These are phyloP conservation scores for Setaria viridis DNA, from an alignment of 202 grass and related monocot species.

Conservation along the genomic window DNA sequence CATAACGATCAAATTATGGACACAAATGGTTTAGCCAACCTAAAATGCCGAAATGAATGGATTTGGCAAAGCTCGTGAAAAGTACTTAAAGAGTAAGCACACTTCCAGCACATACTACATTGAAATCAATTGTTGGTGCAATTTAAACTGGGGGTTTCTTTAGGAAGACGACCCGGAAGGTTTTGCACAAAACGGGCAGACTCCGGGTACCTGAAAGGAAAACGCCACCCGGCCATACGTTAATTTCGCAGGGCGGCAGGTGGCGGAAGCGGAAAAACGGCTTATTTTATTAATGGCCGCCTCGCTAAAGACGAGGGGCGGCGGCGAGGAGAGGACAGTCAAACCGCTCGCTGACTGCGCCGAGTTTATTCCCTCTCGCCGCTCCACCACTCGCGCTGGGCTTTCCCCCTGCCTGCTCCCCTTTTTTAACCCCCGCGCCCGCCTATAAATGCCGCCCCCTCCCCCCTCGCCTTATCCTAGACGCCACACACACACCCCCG, in stretches of 20 bases:
- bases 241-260: background rate
- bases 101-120: too few species aligned
- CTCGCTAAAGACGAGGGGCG: constrained; percentile 53
- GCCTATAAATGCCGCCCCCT: constrained; percentile 56
- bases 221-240: background rate
- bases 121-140: too few species aligned
- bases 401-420: constrained; percentile 37
- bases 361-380: constrained; percentile 64
- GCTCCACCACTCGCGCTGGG: constrained; percentile 57
- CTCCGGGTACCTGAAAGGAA: background rate
- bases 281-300: constrained; percentile 45
- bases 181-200: rapidly evolving
- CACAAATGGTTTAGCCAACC: too few species aligned
- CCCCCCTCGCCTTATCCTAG: constrained; percentile 42
- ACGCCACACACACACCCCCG: constrained; percentile 2
- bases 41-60: too few species aligned
- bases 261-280: constrained; percentile 23
- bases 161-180: background rate
- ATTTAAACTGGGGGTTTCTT: background rate
- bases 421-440: constrained; percentile 48
- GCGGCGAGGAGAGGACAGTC: constrained; percentile 61
- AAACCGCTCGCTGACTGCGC: constrained; percentile 69
- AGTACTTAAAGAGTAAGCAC: too few species aligned
- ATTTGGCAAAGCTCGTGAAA: too few species aligned
- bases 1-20: too few species aligned